Conservation (phyloP, 495 filamentous ascomycete genomes). For the Daldinia decipiens region DNA sequence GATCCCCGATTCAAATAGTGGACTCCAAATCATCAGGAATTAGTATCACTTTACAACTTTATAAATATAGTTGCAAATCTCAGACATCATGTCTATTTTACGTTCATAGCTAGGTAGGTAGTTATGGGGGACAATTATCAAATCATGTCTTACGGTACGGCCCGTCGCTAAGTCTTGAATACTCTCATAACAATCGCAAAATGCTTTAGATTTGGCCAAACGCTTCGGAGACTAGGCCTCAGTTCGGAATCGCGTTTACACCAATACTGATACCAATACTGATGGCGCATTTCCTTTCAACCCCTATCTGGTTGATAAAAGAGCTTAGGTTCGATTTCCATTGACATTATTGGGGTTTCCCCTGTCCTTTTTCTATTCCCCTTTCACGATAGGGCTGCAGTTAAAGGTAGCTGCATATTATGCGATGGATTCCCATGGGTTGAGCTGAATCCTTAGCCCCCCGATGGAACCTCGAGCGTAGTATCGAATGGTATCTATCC, state of each 20-base stretch:
- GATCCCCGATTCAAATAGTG: too few relatives aligned
- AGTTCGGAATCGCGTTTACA: background rate
- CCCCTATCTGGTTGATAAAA: background rate
- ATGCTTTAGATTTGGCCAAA: too few relatives aligned
- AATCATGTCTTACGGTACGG: too few relatives aligned
- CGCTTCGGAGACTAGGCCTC: too few relatives aligned
- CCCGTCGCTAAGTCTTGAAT: too few relatives aligned
- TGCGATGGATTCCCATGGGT: background rate
- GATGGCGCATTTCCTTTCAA: background rate
- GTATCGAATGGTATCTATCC: background rate
- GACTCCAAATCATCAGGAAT: too few relatives aligned
- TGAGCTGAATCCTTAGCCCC: slow-evolving; percentile 5
- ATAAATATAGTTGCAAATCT: too few relatives aligned
- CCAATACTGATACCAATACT: background rate
- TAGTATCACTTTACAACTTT: too few relatives aligned
- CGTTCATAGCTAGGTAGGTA: too few relatives aligned
- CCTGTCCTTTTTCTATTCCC: background rate
- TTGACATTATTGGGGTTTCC: background rate
- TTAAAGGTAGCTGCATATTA: background rate
- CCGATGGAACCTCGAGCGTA: slow-evolving; percentile 5
- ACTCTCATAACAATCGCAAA: too few relatives aligned
- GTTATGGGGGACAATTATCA: too few relatives aligned
- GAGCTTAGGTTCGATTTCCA: background rate
- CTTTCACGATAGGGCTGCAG: background rate
- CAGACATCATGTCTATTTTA: too few relatives aligned